phyloP scores from a whole-genome alignment of 1,284 basidiomycete species.

The Marasmius sp. region DNA sequence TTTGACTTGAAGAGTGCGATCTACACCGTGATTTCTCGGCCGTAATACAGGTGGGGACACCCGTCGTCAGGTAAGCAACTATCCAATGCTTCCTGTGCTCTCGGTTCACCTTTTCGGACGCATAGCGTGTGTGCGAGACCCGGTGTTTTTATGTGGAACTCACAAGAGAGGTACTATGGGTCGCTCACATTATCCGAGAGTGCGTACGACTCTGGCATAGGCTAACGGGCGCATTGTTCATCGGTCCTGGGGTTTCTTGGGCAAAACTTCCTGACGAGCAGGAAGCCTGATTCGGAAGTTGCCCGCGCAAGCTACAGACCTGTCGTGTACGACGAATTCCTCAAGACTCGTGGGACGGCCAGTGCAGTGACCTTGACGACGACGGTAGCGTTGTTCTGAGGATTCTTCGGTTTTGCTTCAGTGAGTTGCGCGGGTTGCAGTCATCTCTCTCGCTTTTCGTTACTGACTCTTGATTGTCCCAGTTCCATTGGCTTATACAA shows the following conservation, averaged over 20 bases:
- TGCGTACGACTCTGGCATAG: constrained; percentile 35
- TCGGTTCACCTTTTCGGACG: not conserved
- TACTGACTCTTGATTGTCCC: not conserved
- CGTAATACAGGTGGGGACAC: constrained; percentile 62
- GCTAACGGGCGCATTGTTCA: constrained; percentile 72
- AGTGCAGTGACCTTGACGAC: constrained; percentile 44
- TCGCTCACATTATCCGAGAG: constrained; percentile 48
- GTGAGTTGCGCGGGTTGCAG: constrained; percentile 29
- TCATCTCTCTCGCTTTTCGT: not conserved
- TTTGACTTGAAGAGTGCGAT: too few relatives aligned
- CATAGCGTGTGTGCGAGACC: constrained; percentile 38
- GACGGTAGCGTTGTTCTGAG: constrained; percentile 32
- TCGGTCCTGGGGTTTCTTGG: constrained; percentile 77
- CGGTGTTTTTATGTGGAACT: constrained; percentile 57
- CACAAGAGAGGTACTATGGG: constrained; percentile 51
- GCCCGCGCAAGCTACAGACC: constrained; percentile 52
- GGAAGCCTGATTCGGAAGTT: constrained; percentile 10
- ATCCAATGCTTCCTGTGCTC: not conserved
- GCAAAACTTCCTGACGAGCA: constrained; percentile 24
- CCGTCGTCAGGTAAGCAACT: constrained; percentile 47
- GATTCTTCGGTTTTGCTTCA: constrained; percentile 37
- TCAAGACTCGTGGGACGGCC: constrained; percentile 41
- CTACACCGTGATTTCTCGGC: too few relatives aligned
- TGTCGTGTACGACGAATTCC: constrained; percentile 78
- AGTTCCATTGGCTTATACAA: constrained; percentile 58